Evolutionary conservation across 2,329 filamentous ascomycete genomes (phyloP).

Genomic region (Cercospora zeae-maydis): DNA sequence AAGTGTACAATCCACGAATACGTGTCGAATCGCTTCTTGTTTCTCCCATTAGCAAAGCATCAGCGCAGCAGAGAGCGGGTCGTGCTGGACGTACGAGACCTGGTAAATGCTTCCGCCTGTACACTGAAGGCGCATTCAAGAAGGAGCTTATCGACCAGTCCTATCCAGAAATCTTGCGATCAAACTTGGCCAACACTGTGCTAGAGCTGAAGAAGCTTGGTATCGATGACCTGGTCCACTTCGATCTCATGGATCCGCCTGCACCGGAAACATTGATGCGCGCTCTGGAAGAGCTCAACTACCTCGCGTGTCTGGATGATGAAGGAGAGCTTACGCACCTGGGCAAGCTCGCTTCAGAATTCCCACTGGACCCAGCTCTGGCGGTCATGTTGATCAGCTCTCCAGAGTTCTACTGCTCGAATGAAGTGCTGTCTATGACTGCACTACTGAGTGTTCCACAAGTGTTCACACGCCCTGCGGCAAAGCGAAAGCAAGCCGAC

Average conservation of each 20-base stretch:
- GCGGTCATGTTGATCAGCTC: constrained; percentile 98
- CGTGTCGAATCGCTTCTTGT: constrained; percentile 96
- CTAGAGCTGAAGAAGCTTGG: constrained; percentile 96
- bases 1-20: constrained; percentile 96
- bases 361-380: constrained; percentile 87
- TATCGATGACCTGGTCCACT: constrained; percentile 92
- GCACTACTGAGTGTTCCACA: constrained; percentile 91
- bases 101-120: constrained; percentile 96
- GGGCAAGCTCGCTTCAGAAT: constrained; percentile 85
- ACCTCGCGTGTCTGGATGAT: constrained; percentile 91
- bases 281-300: constrained; percentile 94
- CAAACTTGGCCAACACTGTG: constrained; percentile 91
- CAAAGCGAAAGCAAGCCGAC: constrained; percentile 83
- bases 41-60: constrained; percentile 95
- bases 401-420: constrained; percentile 97
- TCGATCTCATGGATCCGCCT: constrained; percentile 97
- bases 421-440: constrained; percentile 94
- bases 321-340: constrained; percentile 88
- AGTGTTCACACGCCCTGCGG: constrained; percentile 83
- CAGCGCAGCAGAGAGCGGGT: constrained; percentile 94
- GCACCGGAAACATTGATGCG: constrained; percentile 98
- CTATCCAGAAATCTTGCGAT: constrained; percentile 90
- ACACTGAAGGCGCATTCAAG: constrained; percentile 94
- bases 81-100: constrained; percentile 98
- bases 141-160: constrained; percentile 97